Base-by-base conservation (phyloP, 106 monocot species). In the Chionographis japonica region DNA sequence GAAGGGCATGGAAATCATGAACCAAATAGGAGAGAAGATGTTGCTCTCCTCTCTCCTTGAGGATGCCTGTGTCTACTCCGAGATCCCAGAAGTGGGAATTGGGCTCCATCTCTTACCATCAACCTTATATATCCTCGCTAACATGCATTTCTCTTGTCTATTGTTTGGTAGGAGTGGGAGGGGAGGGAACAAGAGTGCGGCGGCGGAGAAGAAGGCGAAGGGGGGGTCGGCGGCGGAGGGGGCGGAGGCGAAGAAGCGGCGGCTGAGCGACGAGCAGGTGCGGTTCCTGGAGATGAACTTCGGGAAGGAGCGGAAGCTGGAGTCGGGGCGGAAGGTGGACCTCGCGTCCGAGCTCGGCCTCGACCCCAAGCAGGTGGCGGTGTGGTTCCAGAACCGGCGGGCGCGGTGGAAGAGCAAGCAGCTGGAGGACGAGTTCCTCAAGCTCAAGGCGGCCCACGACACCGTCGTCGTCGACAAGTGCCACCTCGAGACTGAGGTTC, bases 311-410 rank as follows among this genome's bases (percentile, higher is more conserved):
- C 42, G 77, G 38, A 89, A 89, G 77, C 76, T 89, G 40, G 89
- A 89, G 74, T 79, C 79, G 1, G 79, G 82, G 46, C 54, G 89
- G 57, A 89, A 89, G 71, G 56, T 85, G 12, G 54, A 74, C 54
- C 74, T 89, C 1, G 89, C 89, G 2, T 12, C 49, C 2, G 85
- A 89, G 68, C 63, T 89, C 5, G 89, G 89, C 8, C 74, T 89
- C 50, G 89, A 89, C 43, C 85, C 85, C 2, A 89, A 89, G 39
- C 89, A 89, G 55, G 89, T 89, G 3, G 81, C 89, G 14, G 85
- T 89, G n/a, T 89, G 89, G 89, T 89, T 89, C 58, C 89, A 85
- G 74, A 89, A 89, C 74, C 58, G 89, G 49, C 68, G 89, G 13
- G 89, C 89, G 0, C 52, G 89, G 13, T 82, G 82, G 85, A 89